Base-by-base conservation (phyloP, 1,139 yeast species). In the Suhomyces kunorum region DNA sequence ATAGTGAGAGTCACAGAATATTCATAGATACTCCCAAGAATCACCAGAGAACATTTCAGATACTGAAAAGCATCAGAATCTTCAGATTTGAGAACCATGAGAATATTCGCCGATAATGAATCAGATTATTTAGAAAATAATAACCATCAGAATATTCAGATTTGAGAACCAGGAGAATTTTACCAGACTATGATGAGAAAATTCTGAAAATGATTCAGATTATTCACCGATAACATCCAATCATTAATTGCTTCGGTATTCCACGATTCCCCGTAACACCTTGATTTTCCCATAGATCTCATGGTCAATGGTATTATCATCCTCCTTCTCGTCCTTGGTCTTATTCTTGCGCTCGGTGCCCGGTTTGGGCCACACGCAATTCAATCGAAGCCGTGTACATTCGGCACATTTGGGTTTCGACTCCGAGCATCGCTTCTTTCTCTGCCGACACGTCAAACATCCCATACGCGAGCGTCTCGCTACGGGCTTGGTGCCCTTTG, bases 181-280 rank as follows among this genome's bases (percentile, higher is more conserved):
- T n/a, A n/a, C n/a, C n/a, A n/a, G n/a, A n/a, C n/a, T n/a, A n/a
- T n/a, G n/a, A n/a, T n/a, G n/a, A n/a, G n/a, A n/a, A n/a, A n/a
- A n/a, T n/a, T n/a, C n/a, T n/a, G n/a, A n/a, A n/a, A n/a, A n/a
- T n/a, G n/a, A n/a, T n/a, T n/a, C n/a, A n/a, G n/a, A n/a, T n/a
- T n/a, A n/a, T n/a, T n/a, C n/a, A n/a, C n/a, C n/a, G n/a, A n/a
- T 18, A 18, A 8, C 25, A 29, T 25, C 32, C 9, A 9, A 6
- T 15, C 4, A 2, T 36, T 35, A 49, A 25, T 44, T 43, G 36
- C 54, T 61, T 43, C 60, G 60, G 47, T 68, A 67, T 51, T 77
- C 81, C 19, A 80, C 83, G 16, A 80, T 78, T 2, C 86, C 86
- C 44, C 86, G 65, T 28, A 80, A 62, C 8, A 80, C 81, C 57